A percentile compares a stretch with the other conserved stretches of the same genome.
These are phyloP conservation scores for Laetiporus sulphureus DNA, from an alignment of 1,284 basidiomycete genomes.

Conservation along the genomic window DNA sequence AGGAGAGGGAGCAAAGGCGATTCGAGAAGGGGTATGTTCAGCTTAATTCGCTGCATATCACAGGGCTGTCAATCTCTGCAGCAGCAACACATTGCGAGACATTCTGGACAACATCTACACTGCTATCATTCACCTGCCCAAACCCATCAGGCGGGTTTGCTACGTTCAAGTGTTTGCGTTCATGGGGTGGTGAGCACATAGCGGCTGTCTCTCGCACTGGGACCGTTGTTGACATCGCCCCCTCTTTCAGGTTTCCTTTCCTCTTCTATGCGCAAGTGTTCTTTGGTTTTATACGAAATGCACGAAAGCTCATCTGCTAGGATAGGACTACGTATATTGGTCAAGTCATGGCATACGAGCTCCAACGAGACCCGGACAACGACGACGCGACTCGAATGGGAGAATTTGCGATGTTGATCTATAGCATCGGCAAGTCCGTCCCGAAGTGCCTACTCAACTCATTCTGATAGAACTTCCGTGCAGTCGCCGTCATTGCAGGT, in stretches of 20 bases:
- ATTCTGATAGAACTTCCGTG: slow-evolving; percentile 5
- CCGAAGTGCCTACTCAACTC: slow-evolving; percentile 2
- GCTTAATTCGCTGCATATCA: too few species aligned
- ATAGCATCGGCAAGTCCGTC: slow-evolving; percentile 67
- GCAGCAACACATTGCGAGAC: slow-evolving; percentile 46
- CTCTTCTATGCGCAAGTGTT: slow-evolving; percentile 78
- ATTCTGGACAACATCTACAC: slow-evolving; percentile 71
- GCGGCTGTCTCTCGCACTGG: not conserved
- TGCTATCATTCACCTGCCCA: slow-evolving; percentile 71
- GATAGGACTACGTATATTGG: slow-evolving; percentile 83
- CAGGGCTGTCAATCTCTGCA: slow-evolving; percentile 8
- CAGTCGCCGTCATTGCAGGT: slow-evolving; percentile 83
- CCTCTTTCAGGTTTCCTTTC: slow-evolving; percentile 75
- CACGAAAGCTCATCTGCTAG: not conserved
- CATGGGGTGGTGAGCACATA: slow-evolving; percentile 74
- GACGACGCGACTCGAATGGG: slow-evolving; percentile 83
- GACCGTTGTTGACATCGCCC: slow-evolving; percentile 1
- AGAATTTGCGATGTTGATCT: slow-evolving; percentile 85
- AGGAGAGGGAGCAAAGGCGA: slow-evolving; percentile 42
- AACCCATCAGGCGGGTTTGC: slow-evolving; percentile 82
- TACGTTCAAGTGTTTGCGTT: slow-evolving; percentile 88
- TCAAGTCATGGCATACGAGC: slow-evolving; percentile 83
- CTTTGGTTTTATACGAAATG: slow-evolving; percentile 1
- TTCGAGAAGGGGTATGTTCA: slow-evolving; percentile 38
- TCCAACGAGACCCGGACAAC: slow-evolving; percentile 63